Evolutionary conservation across 495 filamentous ascomycete genomes (phyloP).

Genomic region (Penicillium simplicissimum): DNA sequence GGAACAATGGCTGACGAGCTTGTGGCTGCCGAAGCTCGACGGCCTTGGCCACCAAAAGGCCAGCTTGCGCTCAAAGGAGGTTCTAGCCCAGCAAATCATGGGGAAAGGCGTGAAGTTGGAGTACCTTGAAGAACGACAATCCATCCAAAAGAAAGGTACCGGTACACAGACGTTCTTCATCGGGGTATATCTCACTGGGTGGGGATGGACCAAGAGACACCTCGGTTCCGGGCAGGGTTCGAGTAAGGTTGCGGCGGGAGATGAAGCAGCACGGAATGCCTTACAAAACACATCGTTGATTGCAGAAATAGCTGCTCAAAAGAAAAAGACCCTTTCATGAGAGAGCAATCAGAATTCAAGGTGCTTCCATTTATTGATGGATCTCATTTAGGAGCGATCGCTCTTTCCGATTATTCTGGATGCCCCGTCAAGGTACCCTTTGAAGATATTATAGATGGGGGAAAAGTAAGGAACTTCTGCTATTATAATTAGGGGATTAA

Average conservation of each 20-base stretch:
- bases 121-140: slow-evolving; percentile 59
- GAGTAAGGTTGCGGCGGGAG: slow-evolving; percentile 73
- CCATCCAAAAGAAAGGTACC: slow-evolving; percentile 51
- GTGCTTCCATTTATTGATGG: no score
- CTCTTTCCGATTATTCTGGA: no score
- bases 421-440: no score
- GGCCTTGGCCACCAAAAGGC: slow-evolving; percentile 41
- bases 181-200: slow-evolving; percentile 72
- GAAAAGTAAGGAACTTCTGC: no score
- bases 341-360: background rate
- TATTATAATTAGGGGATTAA: no score
- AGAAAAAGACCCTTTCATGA: background rate
- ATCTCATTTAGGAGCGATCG: no score
- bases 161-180: slow-evolving; percentile 64
- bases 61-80: slow-evolving; percentile 48
- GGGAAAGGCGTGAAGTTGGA: slow-evolving; percentile 61
- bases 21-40: slow-evolving; percentile 61
- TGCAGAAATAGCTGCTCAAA: slow-evolving; percentile 43
- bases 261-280: slow-evolving; percentile 67
- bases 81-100: slow-evolving; percentile 57
- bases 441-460: no score
- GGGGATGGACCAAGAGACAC: slow-evolving; percentile 63
- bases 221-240: slow-evolving; percentile 68
- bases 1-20: slow-evolving; percentile 64
- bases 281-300: slow-evolving; percentile 60